phyloP scores from a whole-genome alignment of 495 filamentous ascomycete genomes.

The Penicillium samsonianum region DNA sequence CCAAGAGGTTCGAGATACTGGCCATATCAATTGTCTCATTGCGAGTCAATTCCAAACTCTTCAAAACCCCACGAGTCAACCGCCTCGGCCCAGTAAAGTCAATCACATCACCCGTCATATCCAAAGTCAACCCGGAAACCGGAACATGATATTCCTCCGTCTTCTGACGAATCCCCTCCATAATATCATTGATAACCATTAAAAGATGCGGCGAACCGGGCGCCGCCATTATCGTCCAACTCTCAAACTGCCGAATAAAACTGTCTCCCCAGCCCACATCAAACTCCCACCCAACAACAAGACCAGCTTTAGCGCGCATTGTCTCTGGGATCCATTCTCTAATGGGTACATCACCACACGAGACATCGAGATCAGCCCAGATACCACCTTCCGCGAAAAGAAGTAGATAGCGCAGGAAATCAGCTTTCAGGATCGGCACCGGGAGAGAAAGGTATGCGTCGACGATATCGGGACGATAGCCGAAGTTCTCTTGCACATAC shows the following conservation, averaged over 20 bases:
- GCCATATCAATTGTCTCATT: slow-evolving; percentile 1
- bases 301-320: background rate
- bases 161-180: background rate
- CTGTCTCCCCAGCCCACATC: slow-evolving; percentile 7
- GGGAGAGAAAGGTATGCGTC: background rate
- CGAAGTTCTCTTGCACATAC: background rate
- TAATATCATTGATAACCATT: slow-evolving; percentile 9
- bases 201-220: background rate
- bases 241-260: slow-evolving; percentile 7
- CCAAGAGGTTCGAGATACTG: background rate
- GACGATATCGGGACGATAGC: slow-evolving; percentile 7
- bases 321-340: background rate
- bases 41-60: background rate
- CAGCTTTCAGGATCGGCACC: slow-evolving; percentile 9
- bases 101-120: slow-evolving; percentile 1
- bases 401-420: slow-evolving; percentile 8
- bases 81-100: slow-evolving; percentile 6
- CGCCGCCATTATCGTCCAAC: slow-evolving; percentile 10
- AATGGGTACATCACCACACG: slow-evolving; percentile 8
- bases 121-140: background rate
- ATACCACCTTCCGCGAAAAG: slow-evolving; percentile 1
- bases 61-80: background rate
- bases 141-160: background rate
- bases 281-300: slow-evolving; percentile 12
- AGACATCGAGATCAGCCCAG: slow-evolving; percentile 9